These are phyloP conservation scores for Alectoria sarmentosa DNA, from an alignment of 495 filamentous ascomycete genomes.

Conservation along the genomic window DNA sequence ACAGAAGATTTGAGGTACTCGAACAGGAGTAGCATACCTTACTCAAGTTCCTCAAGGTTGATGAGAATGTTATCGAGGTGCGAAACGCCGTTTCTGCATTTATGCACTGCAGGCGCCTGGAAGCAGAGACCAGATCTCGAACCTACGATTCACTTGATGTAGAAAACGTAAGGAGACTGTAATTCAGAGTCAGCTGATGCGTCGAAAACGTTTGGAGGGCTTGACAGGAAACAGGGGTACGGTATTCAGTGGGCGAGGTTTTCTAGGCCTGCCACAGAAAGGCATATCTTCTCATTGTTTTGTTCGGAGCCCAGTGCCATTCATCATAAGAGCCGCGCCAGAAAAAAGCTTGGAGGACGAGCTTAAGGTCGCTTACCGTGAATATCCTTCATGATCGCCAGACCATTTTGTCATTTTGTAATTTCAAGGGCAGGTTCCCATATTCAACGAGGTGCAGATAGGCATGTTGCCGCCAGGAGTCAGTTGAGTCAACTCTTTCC, in stretches of 20 bases:
- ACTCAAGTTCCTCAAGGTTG: not conserved
- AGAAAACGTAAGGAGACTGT: not conserved
- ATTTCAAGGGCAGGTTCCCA: not conserved
- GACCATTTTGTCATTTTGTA: not conserved
- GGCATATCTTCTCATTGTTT: constrained; percentile 79
- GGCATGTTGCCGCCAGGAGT: not conserved
- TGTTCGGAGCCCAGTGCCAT: constrained; percentile 99
- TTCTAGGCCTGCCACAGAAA: constrained; percentile 99
- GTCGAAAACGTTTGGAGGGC: no score
- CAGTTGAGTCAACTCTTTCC: not conserved
- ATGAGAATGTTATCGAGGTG: not conserved
- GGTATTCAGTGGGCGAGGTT: constrained; percentile 96
- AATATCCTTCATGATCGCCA: not conserved
- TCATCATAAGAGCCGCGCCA: constrained; percentile 62
- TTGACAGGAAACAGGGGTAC: not conserved
- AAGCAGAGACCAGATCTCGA: not conserved
- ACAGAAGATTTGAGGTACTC: constrained; percentile 27
- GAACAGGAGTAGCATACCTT: constrained; percentile 25
- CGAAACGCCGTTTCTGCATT: not conserved
- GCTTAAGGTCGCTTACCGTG: not conserved
- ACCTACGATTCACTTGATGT: not conserved
- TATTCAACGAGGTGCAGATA: not conserved
- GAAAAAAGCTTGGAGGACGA: constrained; percentile 13
- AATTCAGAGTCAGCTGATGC: not conserved
- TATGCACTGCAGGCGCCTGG: not conserved